These are phyloP conservation scores for Pelargonium nanum DNA, from an alignment of 345 rosid genomes.

Conservation along the genomic window DNA sequence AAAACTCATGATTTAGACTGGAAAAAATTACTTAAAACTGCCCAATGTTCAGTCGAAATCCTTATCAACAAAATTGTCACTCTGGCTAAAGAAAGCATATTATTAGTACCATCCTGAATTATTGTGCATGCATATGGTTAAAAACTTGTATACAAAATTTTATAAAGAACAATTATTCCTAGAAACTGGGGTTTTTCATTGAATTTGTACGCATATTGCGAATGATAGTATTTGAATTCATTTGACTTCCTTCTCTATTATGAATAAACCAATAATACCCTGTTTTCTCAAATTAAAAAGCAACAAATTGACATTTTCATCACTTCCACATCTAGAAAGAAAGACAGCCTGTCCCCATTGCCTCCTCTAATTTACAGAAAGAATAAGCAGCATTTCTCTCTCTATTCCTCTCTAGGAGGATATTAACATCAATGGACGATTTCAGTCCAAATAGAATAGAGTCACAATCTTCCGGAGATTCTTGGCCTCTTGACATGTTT, in stretches of 20 bases:
- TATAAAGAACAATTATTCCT: background rate
- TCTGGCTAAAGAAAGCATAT: too few relatives aligned
- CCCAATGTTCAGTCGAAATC: too few relatives aligned
- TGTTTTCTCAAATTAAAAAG: background rate
- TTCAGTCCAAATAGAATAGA: constrained; percentile 71
- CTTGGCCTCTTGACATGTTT: constrained; percentile 94
- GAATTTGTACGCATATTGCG: too few relatives aligned
- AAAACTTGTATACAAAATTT: background rate
- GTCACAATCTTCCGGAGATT: constrained; percentile 84
- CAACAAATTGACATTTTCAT: background rate
- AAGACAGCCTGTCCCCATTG: background rate
- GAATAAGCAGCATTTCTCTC: background rate
- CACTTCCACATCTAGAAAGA: background rate
- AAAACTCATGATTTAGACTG: too few relatives aligned
- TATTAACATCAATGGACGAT: background rate
- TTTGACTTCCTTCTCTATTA: background rate
- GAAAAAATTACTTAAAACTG: too few relatives aligned
- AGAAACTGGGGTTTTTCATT: background rate
- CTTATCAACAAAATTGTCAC: too few relatives aligned
- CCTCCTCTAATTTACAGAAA: background rate
- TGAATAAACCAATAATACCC: background rate
- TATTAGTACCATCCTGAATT: too few relatives aligned
- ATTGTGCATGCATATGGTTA: too few relatives aligned
- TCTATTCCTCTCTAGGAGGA: background rate
- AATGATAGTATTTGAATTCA: background rate